A percentile compares a stretch with the other conserved stretches of the same genome.
phyloP scores from a whole-genome alignment of 1,284 basidiomycete genomes.

The Trametes pubescens region DNA sequence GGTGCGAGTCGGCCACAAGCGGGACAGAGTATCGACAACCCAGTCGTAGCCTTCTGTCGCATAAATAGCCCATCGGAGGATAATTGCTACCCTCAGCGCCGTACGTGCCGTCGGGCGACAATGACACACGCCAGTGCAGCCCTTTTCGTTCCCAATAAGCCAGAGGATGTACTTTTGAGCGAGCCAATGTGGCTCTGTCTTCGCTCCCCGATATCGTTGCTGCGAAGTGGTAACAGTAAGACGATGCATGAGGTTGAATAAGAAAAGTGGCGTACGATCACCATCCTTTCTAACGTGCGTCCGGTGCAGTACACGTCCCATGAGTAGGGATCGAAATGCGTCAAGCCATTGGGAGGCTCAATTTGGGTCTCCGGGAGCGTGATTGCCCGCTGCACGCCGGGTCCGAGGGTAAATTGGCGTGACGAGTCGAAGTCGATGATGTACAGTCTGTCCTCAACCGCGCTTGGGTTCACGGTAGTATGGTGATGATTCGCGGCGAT shows the following conservation, averaged over 20 bases:
- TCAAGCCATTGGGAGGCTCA: neutral
- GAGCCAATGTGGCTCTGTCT: neutral
- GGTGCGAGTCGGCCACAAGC: too few relatives aligned
- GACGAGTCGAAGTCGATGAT: slow-evolving; percentile 17
- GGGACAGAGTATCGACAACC: too few relatives aligned
- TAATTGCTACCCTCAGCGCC: too few relatives aligned
- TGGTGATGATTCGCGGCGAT: neutral
- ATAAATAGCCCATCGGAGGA: too few relatives aligned
- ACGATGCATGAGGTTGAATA: neutral
- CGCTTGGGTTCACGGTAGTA: neutral
- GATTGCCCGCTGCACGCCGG: neutral
- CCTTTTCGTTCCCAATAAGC: neutral
- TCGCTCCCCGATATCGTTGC: too few relatives aligned
- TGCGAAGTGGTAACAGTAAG: neutral
- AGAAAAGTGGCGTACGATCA: slow-evolving; percentile 8
- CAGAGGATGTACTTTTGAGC: neutral
- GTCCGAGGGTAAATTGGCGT: neutral
- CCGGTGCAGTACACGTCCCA: slow-evolving; percentile 14
- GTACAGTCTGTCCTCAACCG: neutral
- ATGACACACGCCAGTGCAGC: too few relatives aligned
- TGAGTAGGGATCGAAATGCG: slow-evolving; percentile 8
- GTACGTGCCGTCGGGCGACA: too few relatives aligned
- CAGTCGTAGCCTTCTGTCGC: too few relatives aligned
- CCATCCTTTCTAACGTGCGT: neutral
- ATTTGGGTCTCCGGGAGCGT: neutral